Conservation (phyloP, 805 yeast genomes). For the Candida cerambycidarum region DNA sequence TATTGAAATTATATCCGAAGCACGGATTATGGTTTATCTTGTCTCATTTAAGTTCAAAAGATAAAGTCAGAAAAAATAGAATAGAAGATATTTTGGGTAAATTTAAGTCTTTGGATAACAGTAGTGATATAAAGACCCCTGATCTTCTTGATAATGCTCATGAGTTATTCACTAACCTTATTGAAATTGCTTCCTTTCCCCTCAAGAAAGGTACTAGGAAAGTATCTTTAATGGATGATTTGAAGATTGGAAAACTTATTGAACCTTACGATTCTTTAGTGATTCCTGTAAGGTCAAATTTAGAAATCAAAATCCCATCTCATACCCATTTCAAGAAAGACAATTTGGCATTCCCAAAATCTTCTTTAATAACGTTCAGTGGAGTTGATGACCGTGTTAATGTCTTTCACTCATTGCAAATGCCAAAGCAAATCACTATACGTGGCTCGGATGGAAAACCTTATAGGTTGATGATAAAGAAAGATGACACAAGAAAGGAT, state of each 20-base stretch:
- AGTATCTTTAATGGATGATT: constrained; percentile 32
- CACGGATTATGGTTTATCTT: constrained; percentile 85
- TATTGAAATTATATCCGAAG: constrained; percentile 68
- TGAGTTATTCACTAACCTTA: constrained; percentile 37
- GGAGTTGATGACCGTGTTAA: constrained; percentile 66
- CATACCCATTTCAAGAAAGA: constrained; percentile 41
- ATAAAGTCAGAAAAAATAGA: constrained; percentile 27
- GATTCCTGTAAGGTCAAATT: constrained; percentile 70
- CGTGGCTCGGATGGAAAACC: constrained; percentile 75
- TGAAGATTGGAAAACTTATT: constrained; percentile 32
- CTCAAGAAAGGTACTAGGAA: constrained; percentile 35
- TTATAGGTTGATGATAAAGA: constrained; percentile 78
- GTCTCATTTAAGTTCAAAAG: constrained; percentile 64
- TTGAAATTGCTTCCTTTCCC: constrained; percentile 41
- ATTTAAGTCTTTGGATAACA: background rate
- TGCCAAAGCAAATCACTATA: constrained; percentile 75
- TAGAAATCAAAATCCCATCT: constrained; percentile 64
- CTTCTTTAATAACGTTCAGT: constrained; percentile 50
- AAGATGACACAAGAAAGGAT: constrained; percentile 93
- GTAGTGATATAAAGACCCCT: background rate
- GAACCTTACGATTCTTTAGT: constrained; percentile 49
- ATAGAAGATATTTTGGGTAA: constrained; percentile 14
- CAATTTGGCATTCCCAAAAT: constrained; percentile 46
- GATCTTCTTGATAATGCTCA: background rate
- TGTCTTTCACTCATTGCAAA: constrained; percentile 79